Conservation (phyloP, 2,329 filamentous ascomycete genomes). For the Paraphoma sp. region DNA sequence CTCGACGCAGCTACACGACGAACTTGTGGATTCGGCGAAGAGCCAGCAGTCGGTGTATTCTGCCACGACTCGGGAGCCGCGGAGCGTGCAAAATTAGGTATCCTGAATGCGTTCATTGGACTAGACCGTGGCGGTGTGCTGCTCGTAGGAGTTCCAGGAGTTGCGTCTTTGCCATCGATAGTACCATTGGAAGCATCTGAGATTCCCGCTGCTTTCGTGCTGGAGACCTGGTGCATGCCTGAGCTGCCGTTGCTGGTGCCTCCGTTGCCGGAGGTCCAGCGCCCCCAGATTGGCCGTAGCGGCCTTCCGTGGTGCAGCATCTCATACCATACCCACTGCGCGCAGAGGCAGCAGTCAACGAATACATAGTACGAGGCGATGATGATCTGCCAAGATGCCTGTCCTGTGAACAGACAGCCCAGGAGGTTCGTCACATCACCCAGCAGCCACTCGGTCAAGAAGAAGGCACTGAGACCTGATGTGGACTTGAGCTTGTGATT, state of each 20-base stretch:
- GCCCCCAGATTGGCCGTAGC: constrained; percentile 46
- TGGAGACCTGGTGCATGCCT: constrained; percentile 39
- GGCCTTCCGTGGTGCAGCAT: constrained; percentile 59
- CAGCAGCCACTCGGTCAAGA: constrained; percentile 70
- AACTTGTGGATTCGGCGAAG: constrained; percentile 37
- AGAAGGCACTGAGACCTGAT: constrained; percentile 69
- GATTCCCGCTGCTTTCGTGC: not conserved
- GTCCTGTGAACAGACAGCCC: constrained; percentile 67
- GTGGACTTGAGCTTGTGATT: constrained; percentile 70
- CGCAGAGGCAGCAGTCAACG: constrained; percentile 67
- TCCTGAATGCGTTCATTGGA: constrained; percentile 44
- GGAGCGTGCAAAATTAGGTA: constrained; percentile 46
- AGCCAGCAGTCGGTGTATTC: constrained; percentile 23
- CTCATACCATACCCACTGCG: constrained; percentile 72
- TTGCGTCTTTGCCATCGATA: constrained; percentile 16
- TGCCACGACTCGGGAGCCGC: constrained; percentile 36
- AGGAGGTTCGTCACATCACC: constrained; percentile 69
- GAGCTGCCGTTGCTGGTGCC: constrained; percentile 19
- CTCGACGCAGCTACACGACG: constrained; percentile 45
- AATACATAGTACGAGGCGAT: constrained; percentile 71
- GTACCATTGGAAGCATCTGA: not conserved
- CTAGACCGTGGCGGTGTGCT: constrained; percentile 34
- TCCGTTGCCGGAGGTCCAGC: constrained; percentile 26
- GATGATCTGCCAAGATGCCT: constrained; percentile 71
- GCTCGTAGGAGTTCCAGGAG: constrained; percentile 21